Evolutionary conservation across 208 protist genomes (phyloP).

Genomic region (Angomonas deanei): DNA sequence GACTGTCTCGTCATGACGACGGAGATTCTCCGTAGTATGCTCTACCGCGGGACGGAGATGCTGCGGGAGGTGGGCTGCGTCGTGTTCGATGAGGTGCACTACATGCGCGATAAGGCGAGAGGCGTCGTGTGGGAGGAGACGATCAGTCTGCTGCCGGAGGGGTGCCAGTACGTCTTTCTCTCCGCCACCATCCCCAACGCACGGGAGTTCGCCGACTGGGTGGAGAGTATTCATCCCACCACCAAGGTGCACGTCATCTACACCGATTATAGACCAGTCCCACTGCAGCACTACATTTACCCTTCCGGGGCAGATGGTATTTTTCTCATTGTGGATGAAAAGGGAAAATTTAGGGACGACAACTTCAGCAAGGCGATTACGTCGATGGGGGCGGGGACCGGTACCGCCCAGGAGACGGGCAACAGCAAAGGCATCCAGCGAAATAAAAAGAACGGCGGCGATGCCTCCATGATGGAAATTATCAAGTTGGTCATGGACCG

Average conservation of each 20-base stretch:
- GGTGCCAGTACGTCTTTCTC: constrained; percentile 99
- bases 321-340: constrained; percentile 96
- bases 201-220: constrained; percentile 99
- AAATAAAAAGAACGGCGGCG: constrained; percentile 11
- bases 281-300: constrained; percentile 99
- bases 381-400: constrained; percentile 53
- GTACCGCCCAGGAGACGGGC: constrained; percentile 5
- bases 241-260: constrained; percentile 99
- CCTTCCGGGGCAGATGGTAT: constrained; percentile 96
- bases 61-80: constrained; percentile 99
- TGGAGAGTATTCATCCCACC: constrained; percentile 94
- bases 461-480: constrained; percentile 90
- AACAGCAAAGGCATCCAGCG: constrained; percentile 13
- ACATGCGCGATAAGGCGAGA: constrained; percentile 99
- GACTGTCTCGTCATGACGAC: constrained; percentile 99
- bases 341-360: constrained; percentile 92
- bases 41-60: constrained; percentile 98
- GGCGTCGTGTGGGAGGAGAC: constrained; percentile 99
- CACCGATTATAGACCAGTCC: constrained; percentile 99
- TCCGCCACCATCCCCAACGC: constrained; percentile 99
- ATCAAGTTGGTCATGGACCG: constrained; percentile 96
- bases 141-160: constrained; percentile 98
- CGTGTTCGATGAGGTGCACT: constrained; percentile 99
- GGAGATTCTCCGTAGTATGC: constrained; percentile 99
- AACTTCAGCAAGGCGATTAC: constrained; percentile 96